Percentiles rank a stretch among this genome's conserved stretches.
These are phyloP conservation scores for Seiridium unicorne DNA, from an alignment of 2,329 filamentous ascomycete species.

Conservation along the genomic window DNA sequence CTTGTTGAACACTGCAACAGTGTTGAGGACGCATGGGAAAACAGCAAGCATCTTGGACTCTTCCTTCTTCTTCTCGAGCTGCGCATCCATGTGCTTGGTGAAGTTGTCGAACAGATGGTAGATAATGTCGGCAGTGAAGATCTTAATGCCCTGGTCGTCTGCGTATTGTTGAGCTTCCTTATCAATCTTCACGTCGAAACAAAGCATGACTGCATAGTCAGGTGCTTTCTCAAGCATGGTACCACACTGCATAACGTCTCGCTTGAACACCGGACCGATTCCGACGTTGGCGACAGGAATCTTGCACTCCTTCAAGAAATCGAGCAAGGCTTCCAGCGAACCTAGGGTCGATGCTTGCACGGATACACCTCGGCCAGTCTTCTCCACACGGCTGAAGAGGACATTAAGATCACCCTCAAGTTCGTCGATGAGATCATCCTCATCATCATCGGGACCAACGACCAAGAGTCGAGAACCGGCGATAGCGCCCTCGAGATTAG, in stretches of 20 bases:
- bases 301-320: conserved; percentile 94
- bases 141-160: conserved; percentile 91
- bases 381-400: conserved; percentile 87
- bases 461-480: conserved; percentile 93
- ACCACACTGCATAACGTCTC: conserved; percentile 92
- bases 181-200: conserved; percentile 99
- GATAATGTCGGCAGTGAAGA: conserved; percentile 98
- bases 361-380: conserved; percentile 88
- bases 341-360: conserved; percentile 97
- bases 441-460: conserved; percentile 91
- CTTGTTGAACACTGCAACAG: conserved; percentile 98
- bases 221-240: conserved; percentile 95
- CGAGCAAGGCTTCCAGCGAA: conserved; percentile 91
- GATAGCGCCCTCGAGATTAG: conserved; percentile 92
- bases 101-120: conserved; percentile 98
- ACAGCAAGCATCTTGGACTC: conserved; percentile 94
- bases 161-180: conserved; percentile 92
- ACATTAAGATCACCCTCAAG: conserved; percentile 93
- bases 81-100: conserved; percentile 87
- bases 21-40: conserved; percentile 88
- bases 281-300: conserved; percentile 97
- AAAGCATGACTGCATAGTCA: conserved; percentile 98
- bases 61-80: conserved; percentile 90
- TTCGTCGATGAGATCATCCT: conserved; percentile 94
- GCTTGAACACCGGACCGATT: conserved; percentile 96